Evolutionary conservation across 805 yeast genomes (phyloP), one percentile per base, ranked within the genome.

Genomic region (Hanseniaspora jakobsenii): DNA sequence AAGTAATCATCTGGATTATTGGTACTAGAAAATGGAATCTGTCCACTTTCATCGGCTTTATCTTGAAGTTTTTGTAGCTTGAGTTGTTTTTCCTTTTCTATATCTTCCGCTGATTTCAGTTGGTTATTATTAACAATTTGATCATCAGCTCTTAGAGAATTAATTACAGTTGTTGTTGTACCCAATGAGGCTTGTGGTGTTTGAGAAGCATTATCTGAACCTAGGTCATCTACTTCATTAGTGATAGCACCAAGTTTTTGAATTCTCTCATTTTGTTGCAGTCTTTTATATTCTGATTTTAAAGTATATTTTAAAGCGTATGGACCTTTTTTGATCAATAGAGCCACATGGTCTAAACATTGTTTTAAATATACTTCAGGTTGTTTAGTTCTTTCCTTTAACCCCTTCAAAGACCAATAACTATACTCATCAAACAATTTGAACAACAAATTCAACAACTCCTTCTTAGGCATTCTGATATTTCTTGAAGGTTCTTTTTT

Each of bases 401-500:
- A 68, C 31, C 95, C 95, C 63, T 86, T 86, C 70, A 91, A 71
- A 9, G 91, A 78, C 98, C 98, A 91, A 62, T 87, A 91, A 58
- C 89, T 96, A 60, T 81, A 85, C 60, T 87, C 93, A 61, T 86
- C 95, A 62, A 91, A 91, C 55, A 89, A 68, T 53, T 81, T 73
- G 74, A 91, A 91, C 53, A 91, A 66, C 52, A 83, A 65, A 62
- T 87, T 95, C 70, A 89, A 72, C 47, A 91, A 72, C 51, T 86
- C 96, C 59, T 82, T 84, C 66, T 83, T 78, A 30, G 94, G 95
- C 80, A 91, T 83, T 60, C 98, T 75, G 52, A 82, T 84, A 27
- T 96, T 94, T 57, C 94, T 79, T 52, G 83, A 93, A 13, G 58
- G 54, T 17, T 34, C 43, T 12, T 38, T 44, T 29, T 63, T 61